Base-by-base conservation (phyloP, 164 flowering plant genomes). In the Brasenia schreberi region DNA sequence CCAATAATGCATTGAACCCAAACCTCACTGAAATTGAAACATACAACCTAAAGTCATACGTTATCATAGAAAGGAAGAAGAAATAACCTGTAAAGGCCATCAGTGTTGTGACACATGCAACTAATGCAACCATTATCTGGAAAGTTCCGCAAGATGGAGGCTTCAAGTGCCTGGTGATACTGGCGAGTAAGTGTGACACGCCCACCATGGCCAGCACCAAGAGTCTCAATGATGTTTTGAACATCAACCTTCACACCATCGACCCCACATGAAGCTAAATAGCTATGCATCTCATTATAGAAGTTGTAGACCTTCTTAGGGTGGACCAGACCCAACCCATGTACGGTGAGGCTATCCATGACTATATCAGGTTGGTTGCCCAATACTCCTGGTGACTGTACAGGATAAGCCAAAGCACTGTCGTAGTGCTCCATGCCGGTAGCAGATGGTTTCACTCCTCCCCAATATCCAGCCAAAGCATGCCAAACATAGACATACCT, bases 391-490 rank as follows among this genome's bases (percentile, higher is more conserved):
- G 91, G 95, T 6, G 96, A 89, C 73, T 77, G 83, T 43, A 90
- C 86, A 2, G 97, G 97, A 69, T 89, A 93, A 19, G 92, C 90
- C 73, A 93, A 68, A 39, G 87, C 78, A 33, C 77, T 73, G 66
- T 89, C 92, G 42, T 87, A 93, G 67, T 87, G 94, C 66, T 91
- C 98, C 93, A 94, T 82, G 1, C 95, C 98, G 5, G 76, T 72
- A 68, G 85, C 93, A 10, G 85, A 81, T 7, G 98, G 98, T 33
- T 87, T 87, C 65, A 94, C 98, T 44, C 98, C 98, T 45, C 98
- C 98, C 98, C 98, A 94, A 73, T 94, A 94, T 59, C 98, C 98
- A 12, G 90, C 95, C 19, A 94, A 71, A 60, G 98, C 98, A 80
- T 94, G 98, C 98, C 98, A 94, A 10, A 81, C 95, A 60, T 89